phyloP scores from a whole-genome alignment of 768 basidiomycete genomes.

The Crassisporium funariophilum region DNA sequence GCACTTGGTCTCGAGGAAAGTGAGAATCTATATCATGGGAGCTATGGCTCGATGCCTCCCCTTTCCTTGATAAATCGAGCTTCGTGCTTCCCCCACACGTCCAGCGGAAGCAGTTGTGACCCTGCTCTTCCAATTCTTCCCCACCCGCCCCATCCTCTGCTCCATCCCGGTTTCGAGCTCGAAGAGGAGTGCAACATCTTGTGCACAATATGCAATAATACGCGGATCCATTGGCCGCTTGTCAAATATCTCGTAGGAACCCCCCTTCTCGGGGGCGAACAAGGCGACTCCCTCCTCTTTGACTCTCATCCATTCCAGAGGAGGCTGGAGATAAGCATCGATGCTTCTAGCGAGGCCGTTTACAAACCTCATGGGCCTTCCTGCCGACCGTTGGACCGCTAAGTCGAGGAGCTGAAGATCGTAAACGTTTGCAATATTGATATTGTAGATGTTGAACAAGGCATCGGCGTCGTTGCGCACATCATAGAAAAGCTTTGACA shows the following conservation, averaged over 20 bases:
- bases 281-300: slow-evolving; percentile 34
- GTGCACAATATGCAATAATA: slow-evolving; percentile 29
- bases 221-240: slow-evolving; percentile 26
- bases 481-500: slow-evolving; percentile 33
- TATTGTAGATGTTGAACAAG: slow-evolving; percentile 27
- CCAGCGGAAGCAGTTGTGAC: slow-evolving; percentile 10
- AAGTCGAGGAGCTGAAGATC: slow-evolving; percentile 37
- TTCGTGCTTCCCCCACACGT: slow-evolving; percentile 17
- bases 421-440: slow-evolving; percentile 29
- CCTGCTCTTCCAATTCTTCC: slow-evolving; percentile 12
- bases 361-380: slow-evolving; percentile 19
- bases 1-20: background rate
- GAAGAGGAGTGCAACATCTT: slow-evolving; percentile 32
- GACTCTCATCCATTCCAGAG: slow-evolving; percentile 24
- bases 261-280: slow-evolving; percentile 32
- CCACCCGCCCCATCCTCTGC: slow-evolving; percentile 8
- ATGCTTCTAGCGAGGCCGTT: slow-evolving; percentile 26
- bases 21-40: slow-evolving; percentile 12
- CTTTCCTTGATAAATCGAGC: slow-evolving; percentile 4
- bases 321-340: slow-evolving; percentile 26
- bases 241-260: slow-evolving; percentile 28
- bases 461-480: slow-evolving; percentile 38
- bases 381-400: slow-evolving; percentile 25
- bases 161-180: slow-evolving; percentile 20
- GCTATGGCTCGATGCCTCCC: slow-evolving; percentile 19